These are phyloP conservation scores for Cytospora schulzeri DNA, from an alignment of 2,329 filamentous ascomycete species.

Conservation along the genomic window DNA sequence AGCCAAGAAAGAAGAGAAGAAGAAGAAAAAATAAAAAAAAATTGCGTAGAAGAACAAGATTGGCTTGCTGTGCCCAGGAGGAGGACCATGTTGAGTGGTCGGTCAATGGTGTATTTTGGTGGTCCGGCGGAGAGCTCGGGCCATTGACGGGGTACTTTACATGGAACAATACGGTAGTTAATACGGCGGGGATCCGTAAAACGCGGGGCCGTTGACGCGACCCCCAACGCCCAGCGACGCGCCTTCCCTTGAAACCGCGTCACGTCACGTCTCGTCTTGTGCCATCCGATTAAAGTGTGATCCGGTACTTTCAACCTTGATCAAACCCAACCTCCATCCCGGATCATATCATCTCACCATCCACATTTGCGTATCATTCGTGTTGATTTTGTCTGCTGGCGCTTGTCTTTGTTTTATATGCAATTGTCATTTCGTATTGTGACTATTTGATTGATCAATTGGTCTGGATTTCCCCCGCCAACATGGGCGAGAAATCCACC, in stretches of 20 bases:
- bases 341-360: background rate
- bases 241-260: background rate
- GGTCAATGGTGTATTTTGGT: background rate
- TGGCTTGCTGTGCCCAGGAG: background rate
- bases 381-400: background rate
- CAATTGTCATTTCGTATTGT: conserved; percentile 1
- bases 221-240: background rate
- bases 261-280: background rate
- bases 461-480: background rate
- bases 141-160: background rate
- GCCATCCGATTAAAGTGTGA: background rate
- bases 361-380: background rate
- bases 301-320: background rate
- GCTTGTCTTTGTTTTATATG: conserved; percentile 4
- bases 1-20: too few species aligned
- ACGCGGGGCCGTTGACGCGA: background rate
- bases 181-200: too few species aligned
- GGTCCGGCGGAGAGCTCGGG: background rate
- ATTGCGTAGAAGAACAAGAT: background rate
- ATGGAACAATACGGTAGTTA: background rate
- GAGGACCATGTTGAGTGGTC: background rate
- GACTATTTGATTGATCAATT: conserved; percentile 13
- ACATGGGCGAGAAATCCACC: conserved; percentile 32
- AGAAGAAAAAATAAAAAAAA: too few species aligned
- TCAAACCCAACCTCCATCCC: background rate